These are phyloP conservation scores for Styphnolobium japonicum DNA, from an alignment of 306 rosid species.

Conservation along the genomic window DNA sequence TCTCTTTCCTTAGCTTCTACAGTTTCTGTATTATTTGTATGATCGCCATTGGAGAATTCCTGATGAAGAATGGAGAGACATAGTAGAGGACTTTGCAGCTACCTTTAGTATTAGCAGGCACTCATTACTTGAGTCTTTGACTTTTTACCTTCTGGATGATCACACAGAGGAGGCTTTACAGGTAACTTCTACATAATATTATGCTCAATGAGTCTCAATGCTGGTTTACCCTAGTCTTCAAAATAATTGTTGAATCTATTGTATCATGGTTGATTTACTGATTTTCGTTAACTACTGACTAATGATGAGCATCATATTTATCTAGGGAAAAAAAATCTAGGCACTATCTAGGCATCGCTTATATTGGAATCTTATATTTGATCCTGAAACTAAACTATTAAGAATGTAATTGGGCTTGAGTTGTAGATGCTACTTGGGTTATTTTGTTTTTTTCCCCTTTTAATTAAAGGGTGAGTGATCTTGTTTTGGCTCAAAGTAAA, in stretches of 20 bases:
- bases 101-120: conserved; percentile 73
- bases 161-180: conserved; percentile 78
- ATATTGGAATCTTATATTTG: not conserved
- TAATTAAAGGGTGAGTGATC: not conserved
- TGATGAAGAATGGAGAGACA: conserved; percentile 78
- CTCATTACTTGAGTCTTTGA: conserved; percentile 72
- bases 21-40: conserved; percentile 91
- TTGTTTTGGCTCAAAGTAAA: not conserved
- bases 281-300: not conserved
- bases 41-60: conserved; percentile 92
- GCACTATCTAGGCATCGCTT: not conserved
- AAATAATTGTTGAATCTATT: conserved; percentile 7
- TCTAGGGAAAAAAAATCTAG: not conserved
- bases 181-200: conserved; percentile 43
- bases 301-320: not conserved
- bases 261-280: not conserved
- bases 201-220: conserved; percentile 18
- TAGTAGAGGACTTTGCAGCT: conserved; percentile 81
- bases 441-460: not conserved
- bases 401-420: not conserved
- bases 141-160: conserved; percentile 88
- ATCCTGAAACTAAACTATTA: not conserved
- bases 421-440: not conserved
- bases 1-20: conserved; percentile 51
- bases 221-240: not conserved